phyloP scores from a whole-genome alignment of 2,329 filamentous ascomycete species.

The Fusarium pilosicola region DNA sequence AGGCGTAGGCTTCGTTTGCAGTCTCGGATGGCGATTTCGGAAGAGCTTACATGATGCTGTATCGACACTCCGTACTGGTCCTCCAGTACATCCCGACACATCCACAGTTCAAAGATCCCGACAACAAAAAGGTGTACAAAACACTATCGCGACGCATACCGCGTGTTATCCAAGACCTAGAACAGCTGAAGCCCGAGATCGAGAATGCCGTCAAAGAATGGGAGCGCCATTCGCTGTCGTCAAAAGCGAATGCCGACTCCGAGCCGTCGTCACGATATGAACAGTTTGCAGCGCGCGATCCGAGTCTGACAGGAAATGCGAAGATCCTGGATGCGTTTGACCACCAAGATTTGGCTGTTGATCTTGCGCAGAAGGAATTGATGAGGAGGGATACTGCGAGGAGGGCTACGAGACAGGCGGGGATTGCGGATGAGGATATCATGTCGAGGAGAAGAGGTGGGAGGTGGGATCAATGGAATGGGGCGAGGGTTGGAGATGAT shows the following conservation, averaged over 20 bases:
- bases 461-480: slow-evolving; percentile 56
- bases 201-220: slow-evolving; percentile 76
- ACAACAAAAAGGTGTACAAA: slow-evolving; percentile 71
- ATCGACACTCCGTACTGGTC: slow-evolving; percentile 87
- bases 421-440: slow-evolving; percentile 66
- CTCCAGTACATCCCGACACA: slow-evolving; percentile 79
- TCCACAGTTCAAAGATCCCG: slow-evolving; percentile 75
- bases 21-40: slow-evolving; percentile 86
- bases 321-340: slow-evolving; percentile 75
- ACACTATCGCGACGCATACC: slow-evolving; percentile 60
- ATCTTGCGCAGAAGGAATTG: slow-evolving; percentile 78
- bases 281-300: slow-evolving; percentile 66
- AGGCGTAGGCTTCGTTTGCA: slow-evolving; percentile 79
- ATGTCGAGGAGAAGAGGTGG: slow-evolving; percentile 61
- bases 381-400: slow-evolving; percentile 71
- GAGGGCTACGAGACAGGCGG: slow-evolving; percentile 66
- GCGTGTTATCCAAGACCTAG: slow-evolving; percentile 74
- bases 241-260: slow-evolving; percentile 38
- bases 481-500: slow-evolving; percentile 47
- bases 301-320: slow-evolving; percentile 65
- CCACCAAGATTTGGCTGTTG: slow-evolving; percentile 79
- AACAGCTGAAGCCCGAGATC: slow-evolving; percentile 82
- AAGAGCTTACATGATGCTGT: slow-evolving; percentile 90
- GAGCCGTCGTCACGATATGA: slow-evolving; percentile 52
- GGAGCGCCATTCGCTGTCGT: slow-evolving; percentile 57